These are phyloP conservation scores for Orbilia oligospora DNA, from an alignment of 2,329 filamentous ascomycete genomes.

Conservation along the genomic window DNA sequence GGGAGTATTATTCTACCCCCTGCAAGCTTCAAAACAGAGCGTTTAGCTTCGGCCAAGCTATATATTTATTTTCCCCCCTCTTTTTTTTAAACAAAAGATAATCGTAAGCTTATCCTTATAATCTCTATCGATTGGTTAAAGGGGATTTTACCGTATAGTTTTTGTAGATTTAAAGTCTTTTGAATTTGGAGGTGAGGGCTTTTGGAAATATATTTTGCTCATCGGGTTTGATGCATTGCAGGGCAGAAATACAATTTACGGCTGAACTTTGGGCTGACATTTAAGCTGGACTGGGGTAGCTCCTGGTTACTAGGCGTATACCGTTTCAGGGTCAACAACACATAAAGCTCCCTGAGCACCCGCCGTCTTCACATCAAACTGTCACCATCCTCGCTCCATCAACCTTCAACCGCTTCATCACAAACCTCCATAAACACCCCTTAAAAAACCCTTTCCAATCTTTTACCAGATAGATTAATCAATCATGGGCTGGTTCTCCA, in stretches of 20 bases:
- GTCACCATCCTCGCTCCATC: constrained; percentile 8
- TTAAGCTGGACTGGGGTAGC: not conserved
- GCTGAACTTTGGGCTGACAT: constrained; percentile 56
- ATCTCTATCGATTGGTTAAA: constrained; percentile 11
- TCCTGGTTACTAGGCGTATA: not conserved
- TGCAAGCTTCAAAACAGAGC: constrained; percentile 26
- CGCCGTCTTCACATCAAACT: not conserved
- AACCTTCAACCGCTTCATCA: not conserved
- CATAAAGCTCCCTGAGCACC: constrained; percentile 16
- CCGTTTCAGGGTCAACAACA: constrained; percentile 48
- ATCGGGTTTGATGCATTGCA: no score
- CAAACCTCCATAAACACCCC: not conserved
- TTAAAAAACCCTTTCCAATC: not conserved
- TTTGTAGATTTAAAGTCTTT: no score
- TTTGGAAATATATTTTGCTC: constrained; percentile 24
- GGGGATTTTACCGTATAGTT: not conserved
- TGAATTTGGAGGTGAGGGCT: constrained; percentile 14
- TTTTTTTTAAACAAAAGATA: not conserved
- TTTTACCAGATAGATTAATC: constrained; percentile 5
- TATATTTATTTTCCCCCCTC: constrained; percentile 8
- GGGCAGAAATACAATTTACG: constrained; percentile 17
- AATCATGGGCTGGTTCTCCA: constrained; percentile 52
- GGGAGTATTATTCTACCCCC: not conserved
- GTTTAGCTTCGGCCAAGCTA: constrained; percentile 8
- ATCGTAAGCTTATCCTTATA: constrained; percentile 7